Conservation (phyloP, 2,329 filamentous ascomycete species). For the Aspergillus fumigatiaffinis region DNA sequence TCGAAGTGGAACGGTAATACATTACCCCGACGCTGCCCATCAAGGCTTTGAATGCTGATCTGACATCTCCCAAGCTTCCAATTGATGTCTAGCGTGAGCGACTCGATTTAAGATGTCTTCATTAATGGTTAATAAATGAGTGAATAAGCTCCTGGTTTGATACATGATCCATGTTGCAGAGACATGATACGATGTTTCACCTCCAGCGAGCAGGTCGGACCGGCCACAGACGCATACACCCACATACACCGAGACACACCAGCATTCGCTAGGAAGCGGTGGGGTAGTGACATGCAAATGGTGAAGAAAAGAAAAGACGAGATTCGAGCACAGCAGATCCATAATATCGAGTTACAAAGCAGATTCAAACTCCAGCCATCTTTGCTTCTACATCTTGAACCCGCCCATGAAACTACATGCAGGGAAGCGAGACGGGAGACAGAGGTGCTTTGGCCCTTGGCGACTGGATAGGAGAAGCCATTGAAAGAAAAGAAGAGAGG, state of each 20-base stretch:
- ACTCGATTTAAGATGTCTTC: background rate
- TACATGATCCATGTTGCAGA: background rate
- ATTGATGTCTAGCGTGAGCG: background rate
- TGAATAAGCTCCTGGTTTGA: background rate
- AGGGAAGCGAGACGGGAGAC: constrained; percentile 15
- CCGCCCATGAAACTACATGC: constrained; percentile 7
- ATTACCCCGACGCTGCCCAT: background rate
- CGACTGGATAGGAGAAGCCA: background rate
- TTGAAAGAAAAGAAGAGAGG: background rate
- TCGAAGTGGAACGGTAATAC: background rate
- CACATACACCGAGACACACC: background rate
- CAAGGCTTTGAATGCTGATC: background rate
- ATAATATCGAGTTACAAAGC: constrained; percentile 10
- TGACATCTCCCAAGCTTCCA: background rate
- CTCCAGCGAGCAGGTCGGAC: background rate
- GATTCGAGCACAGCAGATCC: constrained; percentile 5
- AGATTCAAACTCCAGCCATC: constrained; percentile 19
- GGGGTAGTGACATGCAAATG: constrained; percentile 3
- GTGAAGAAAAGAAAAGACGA: constrained; percentile 6
- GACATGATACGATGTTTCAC: background rate
- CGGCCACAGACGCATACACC: background rate
- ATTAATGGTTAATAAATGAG: background rate
- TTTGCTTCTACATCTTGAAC: constrained; percentile 24
- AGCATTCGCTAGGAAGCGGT: constrained; percentile 3
- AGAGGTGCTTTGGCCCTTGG: constrained; percentile 1